Conservation (phyloP, 169 alveolate genomes). For the Plasmodium berghei region DNA sequence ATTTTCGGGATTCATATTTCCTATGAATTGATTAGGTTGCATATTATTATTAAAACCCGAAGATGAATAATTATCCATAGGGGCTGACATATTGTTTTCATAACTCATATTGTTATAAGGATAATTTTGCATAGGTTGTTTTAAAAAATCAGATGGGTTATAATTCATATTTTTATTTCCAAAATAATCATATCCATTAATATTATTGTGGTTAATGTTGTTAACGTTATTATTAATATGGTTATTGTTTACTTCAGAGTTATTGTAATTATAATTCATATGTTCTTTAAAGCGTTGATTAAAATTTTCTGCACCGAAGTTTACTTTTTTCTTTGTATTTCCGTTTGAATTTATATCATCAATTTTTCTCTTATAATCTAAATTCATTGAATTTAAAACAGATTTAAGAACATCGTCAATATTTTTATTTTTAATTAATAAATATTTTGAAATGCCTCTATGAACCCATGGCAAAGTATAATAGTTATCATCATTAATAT, state of each 20-base stretch:
- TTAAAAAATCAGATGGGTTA: conserved; percentile 30
- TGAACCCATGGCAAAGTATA: conserved; percentile 76
- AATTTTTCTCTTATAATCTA: conserved; percentile 47
- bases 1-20: conserved; percentile 38
- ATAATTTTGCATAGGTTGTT: conserved; percentile 27
- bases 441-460: conserved; percentile 71
- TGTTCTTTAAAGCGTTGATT: conserved; percentile 14
- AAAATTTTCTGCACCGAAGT: conserved; percentile 2
- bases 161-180: conserved; percentile 58
- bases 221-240: conserved; percentile 3
- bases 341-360: conserved; percentile 22
- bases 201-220: conserved; percentile 22
- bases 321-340: conserved; percentile 36
- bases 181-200: conserved; percentile 31
- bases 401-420: conserved; percentile 73
- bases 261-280: conserved; percentile 15
- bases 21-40: conserved; percentile 3
- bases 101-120: conserved; percentile 46
- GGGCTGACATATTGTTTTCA: conserved; percentile 2
- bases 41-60: neutral
- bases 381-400: conserved; percentile 67
- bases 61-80: conserved; percentile 7
- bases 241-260: conserved; percentile 26
- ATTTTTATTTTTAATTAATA: conserved; percentile 60
- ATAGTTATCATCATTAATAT: conserved; percentile 72